Conservation (phyloP, 352 stramenopile genomes). For the Phytophthora nicotianae region DNA sequence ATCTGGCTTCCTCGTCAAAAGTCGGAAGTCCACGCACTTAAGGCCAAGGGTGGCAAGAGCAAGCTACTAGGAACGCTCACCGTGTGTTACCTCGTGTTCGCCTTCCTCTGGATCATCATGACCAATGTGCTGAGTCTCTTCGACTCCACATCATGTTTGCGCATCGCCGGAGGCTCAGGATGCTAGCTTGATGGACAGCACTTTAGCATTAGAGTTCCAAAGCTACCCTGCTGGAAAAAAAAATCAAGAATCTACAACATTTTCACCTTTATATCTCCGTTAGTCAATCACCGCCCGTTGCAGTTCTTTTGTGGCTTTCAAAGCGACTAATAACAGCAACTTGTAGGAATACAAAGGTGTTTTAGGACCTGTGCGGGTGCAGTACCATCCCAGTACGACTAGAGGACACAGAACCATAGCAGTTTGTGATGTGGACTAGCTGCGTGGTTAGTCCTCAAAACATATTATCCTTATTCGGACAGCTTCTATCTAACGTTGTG, state of each 20-base stretch:
- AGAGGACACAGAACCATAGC: neutral
- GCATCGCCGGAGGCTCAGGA: conserved; percentile 51
- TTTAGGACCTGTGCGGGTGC: no score
- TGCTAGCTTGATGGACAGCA: conserved; percentile 25
- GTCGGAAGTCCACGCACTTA: conserved; percentile 46
- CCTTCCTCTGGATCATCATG: conserved; percentile 62
- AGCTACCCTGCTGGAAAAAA: no score
- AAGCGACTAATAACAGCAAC: no score
- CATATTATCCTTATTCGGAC: conserved; percentile 7
- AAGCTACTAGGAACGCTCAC: conserved; percentile 46
- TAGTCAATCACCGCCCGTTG: no score
- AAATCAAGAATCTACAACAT: no score
- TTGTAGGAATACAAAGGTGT: no score
- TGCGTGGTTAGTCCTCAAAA: neutral
- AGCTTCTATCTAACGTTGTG: conserved; percentile 12
- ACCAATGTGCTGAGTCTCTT: conserved; percentile 65
- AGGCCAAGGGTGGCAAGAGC: conserved; percentile 46
- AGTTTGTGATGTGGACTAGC: neutral
- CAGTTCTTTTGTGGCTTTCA: no score
- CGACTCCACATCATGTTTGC: conserved; percentile 54
- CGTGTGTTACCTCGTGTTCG: conserved; percentile 46
- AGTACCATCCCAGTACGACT: no score
- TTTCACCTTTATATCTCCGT: no score
- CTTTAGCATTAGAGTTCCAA: neutral
- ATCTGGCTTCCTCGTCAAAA: conserved; percentile 60